Base-by-base conservation (phyloP, 192 early-diverging fungal species). In the Chytriomyces sp. region DNA sequence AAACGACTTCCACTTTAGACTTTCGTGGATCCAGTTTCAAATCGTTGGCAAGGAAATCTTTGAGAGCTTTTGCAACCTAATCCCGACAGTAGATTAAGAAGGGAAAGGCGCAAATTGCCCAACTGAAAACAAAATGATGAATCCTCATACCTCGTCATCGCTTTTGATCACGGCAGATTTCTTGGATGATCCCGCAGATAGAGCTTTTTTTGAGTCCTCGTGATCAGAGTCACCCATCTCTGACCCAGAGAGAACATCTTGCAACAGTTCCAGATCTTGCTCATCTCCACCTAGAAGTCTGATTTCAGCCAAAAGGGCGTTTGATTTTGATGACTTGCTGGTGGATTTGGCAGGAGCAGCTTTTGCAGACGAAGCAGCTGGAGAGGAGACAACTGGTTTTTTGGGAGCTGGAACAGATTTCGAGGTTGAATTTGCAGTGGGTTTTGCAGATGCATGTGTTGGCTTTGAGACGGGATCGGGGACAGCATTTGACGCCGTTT, bases 281-380 rank as follows among this genome's bases (percentile, higher is more conserved):
- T 80, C 77, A 61, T 81, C 79, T 18, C 91, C 91, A 57, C 91
- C 91, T n/a, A 92, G 79, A 67, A 83, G 84, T 67, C 87, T 82
- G 71, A 92, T 92, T 83, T 92, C 90, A 24, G 79, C 79, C 77
- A 90, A 83, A 62, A 92, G 83, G 28, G 69, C 13, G 63, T 26
- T 13, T 64, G 35, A 35, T 35, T 35, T 35, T 35, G 35, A 35
- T 35, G 35, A 35, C 35, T 59, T 59, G 20, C 57, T 59, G 5
- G 57, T 59, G 35, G 35, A 35, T 35, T 35, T 35, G 35, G 35
- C 35, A 35, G 35, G 35, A 35, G 35, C 35, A 35, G 35, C 35
- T 35, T 35, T 35, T 35, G 35, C 35, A 35, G 35, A 35, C 35
- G 35, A 35, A 35, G 35, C 35, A 35, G 35, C 35, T 35, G 35